Evolutionary conservation across 163 green algal species (phyloP), one percentile per base, ranked within the genome.

Genomic region (Chlorella variabilis): DNA sequence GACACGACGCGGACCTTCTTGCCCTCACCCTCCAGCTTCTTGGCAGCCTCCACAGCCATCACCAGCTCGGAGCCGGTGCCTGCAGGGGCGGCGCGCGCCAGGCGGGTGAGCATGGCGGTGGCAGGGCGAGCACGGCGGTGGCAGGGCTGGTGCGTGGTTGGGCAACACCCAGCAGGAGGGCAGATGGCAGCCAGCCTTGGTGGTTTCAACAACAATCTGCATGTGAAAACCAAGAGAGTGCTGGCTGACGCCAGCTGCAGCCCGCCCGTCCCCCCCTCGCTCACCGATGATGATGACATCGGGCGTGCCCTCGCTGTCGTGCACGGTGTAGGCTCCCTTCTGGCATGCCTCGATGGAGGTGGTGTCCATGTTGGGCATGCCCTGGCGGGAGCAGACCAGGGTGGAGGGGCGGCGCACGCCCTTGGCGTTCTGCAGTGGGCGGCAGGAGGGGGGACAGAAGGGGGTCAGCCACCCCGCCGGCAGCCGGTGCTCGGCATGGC

Each of bases 311-410:
- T 86, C 79, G 66, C 75, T 75, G 66, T 91, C 94, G 3, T 91
- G 71, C 74, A 99, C 91, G 48, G 91, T 89, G 91, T 99, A 99
- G 58, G 80, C 97, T 82, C 97, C 97, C 94, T 97, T 97, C 29
- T 76, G 83, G 21, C 91, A 89, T 63, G 87, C 90, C 84, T 98
- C 96, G 11, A 92, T 86, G 68, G 84, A 93, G 82, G 93, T 96
- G 86, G 87, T 88, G 51, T 92, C 85, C 84, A 98, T 90, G 93
- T 98, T 98, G 83, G 94, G 94, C 92, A 99, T 96, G 86, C 93
- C 95, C 89, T 99, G 97, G 84, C 97, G 94, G 2, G 97, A 99
- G 54, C 98, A 90, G 13, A 94, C 97, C 49, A 99, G 91, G 48
- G 93, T 93, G 70, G 93, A 94, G 39, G 97, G 97, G 61, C 91